Evolutionary conservation across 2,329 filamentous ascomycete species (phyloP), one percentile per base, ranked within the genome.

Genomic region (Fusarium buharicum): DNA sequence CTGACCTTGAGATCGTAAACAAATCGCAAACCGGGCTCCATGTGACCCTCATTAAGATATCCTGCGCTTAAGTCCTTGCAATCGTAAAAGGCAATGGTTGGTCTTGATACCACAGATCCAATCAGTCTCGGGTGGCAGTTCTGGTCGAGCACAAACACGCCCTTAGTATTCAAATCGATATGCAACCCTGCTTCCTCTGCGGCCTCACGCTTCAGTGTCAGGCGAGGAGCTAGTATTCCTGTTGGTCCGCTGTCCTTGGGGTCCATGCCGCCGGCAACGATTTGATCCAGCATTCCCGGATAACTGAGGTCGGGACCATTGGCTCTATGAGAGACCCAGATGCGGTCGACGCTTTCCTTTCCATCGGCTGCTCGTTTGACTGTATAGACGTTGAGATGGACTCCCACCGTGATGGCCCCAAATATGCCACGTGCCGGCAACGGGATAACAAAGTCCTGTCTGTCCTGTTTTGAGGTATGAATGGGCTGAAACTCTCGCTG

Each of bases 1-100:
- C 64, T 55, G 16, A 78, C 61, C 40, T 72, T 63, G 52, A 78
- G 65, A 50, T 78, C 75, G 33, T 73, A 78, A 12, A 74, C 72
- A 48, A 73, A 76, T 14, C 76, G 74, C n/a, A 77, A 65, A 2
- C 75, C 76, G 2, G 75, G 75, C 54, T 78, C 76, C 16, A 78
- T 55, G 49, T 77, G 74, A 37, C 72, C 72, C 10, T 69, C 59
- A 50, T 72, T 74, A 3, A 54, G 57, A 13, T 40, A 31, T 9
- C 74, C 74, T 10, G 73, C 73, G 3, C 60, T 50, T 13, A 48
- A 36, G 31, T 72, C 71, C 51, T 77, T 77, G 50, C 64, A 62
- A 46, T 77, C 75, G 56, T 72, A 76, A 43, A 77, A 77, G 4
- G 72, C 69, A 30, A 78, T 72, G n/a, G 52, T 38, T 1, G 67